These are phyloP conservation scores for Blastobotrys niveus DNA, from an alignment of 1,139 yeast genomes.

Conservation along the genomic window DNA sequence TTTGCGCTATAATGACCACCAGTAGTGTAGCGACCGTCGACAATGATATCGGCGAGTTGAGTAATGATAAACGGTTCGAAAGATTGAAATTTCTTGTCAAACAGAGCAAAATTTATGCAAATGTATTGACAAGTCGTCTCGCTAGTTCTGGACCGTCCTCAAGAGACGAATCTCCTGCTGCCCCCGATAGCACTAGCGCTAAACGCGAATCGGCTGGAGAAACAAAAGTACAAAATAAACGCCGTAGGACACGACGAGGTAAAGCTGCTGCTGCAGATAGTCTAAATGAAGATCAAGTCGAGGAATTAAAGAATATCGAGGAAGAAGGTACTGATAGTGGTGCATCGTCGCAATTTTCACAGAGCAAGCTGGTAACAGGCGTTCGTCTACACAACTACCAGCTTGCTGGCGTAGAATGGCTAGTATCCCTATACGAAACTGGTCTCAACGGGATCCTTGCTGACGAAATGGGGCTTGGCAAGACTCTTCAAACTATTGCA, in stretches of 20 bases:
- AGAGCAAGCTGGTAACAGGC: constrained; percentile 64
- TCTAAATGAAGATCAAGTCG: constrained; percentile 3
- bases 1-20: no score
- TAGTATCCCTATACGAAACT: constrained; percentile 79
- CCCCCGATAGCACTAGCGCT: no score
- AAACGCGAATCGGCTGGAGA: no score
- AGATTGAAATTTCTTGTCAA: constrained; percentile 68
- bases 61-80: constrained; percentile 45
- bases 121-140: constrained; percentile 73
- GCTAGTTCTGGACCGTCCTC: no score
- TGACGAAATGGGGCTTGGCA: constrained; percentile 98
- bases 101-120: constrained; percentile 77
- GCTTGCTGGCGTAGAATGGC: constrained; percentile 86
- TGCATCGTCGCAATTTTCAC: constrained; percentile 31
- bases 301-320: background rate
- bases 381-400: constrained; percentile 77
- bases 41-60: constrained; percentile 13
- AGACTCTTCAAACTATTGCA: constrained; percentile 81
- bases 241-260: background rate
- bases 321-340: constrained; percentile 1
- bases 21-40: background rate
- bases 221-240: background rate
- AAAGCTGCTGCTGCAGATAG: constrained; percentile 1
- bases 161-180: no score
- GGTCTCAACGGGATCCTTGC: constrained; percentile 94